These are phyloP conservation scores for Malus hybrid DNA, from an alignment of 331 rosid genomes.

Conservation along the genomic window DNA sequence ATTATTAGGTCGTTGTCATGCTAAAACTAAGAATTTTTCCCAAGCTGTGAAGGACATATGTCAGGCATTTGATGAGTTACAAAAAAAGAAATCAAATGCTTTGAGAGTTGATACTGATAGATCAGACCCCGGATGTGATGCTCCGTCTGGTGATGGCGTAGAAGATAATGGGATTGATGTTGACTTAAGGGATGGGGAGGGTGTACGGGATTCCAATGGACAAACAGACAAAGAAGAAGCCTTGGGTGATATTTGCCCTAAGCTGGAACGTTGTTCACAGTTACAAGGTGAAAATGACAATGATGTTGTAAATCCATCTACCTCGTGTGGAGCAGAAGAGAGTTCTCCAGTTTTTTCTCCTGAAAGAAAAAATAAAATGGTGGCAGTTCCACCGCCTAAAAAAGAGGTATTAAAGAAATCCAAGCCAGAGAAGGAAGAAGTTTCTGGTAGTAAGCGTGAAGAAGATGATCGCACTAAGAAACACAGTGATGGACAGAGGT, in stretches of 20 bases:
- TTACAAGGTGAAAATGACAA: slow-evolving; percentile 41
- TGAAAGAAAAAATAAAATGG: slow-evolving; percentile 33
- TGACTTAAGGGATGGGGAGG: slow-evolving; percentile 41
- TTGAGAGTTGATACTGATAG: slow-evolving; percentile 52
- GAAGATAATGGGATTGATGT: slow-evolving; percentile 31
- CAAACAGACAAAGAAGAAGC: slow-evolving; percentile 22
- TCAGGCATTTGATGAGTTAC: slow-evolving; percentile 70
- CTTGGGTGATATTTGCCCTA: slow-evolving; percentile 31
- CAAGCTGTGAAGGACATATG: slow-evolving; percentile 94
- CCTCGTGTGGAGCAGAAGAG: slow-evolving; percentile 29
- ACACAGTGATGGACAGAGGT: slow-evolving; percentile 35
- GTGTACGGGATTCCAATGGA: slow-evolving; percentile 27
- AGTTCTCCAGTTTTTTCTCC: slow-evolving; percentile 39
- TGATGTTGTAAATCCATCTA: slow-evolving; percentile 37
- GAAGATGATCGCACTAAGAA: slow-evolving; percentile 31
- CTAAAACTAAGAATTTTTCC: slow-evolving; percentile 62
- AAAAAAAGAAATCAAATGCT: slow-evolving; percentile 52
- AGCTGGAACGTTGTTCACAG: slow-evolving; percentile 51
- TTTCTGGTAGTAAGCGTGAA: slow-evolving; percentile 8
- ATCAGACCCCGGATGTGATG: slow-evolving; percentile 53
- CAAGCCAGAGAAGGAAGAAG: slow-evolving; percentile 22
- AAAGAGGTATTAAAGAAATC: slow-evolving; percentile 28
- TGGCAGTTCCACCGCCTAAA: slow-evolving; percentile 24
- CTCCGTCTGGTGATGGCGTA: slow-evolving; percentile 48
- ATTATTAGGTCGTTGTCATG: slow-evolving; percentile 59